Base-by-base conservation (phyloP, 2,329 filamentous ascomycete genomes). In the Blastomyces gilchristii region DNA sequence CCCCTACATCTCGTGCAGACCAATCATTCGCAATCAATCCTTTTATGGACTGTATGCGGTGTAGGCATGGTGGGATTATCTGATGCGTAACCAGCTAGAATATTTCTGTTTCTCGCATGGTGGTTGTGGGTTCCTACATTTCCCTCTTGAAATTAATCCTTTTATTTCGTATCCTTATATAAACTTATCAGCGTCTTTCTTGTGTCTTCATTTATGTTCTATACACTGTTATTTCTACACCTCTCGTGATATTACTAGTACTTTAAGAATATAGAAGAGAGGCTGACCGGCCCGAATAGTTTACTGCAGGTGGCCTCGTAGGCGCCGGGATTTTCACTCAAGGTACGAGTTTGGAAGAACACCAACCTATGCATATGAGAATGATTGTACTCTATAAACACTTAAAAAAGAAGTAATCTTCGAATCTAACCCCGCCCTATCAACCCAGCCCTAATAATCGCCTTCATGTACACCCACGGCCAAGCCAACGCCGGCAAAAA, bases 401-500 rank as follows among this genome's bases (percentile, higher is more conserved):
- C 22, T 5, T 28, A 50, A 12, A 50, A 12, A 25, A 41, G 25
- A 16, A 41, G 7, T 22, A 43, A 25, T 37, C 34, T 43, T 43
- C 14, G 12, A 18, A 41, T 39, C 53, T 25, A 62, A 73, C 68
- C 82, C 22, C 28, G 74, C 18, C 34, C 68, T 82, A 25, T 14
- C 34, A 37, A 75, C 18, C 37, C 77, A 69, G 88, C 88, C 14
- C 81, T 99, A 62, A 86, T 89, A 61, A 80, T 96, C 65, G 90
- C 91, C 50, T 83, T 96, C 71, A 81, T 84, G 59, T 97, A 97
- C 74, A 96, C 91, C 6, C 89, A 86, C 67, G 86, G 87, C 1
- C 91, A 96, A 75, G 92, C 96, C 70, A 89, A 93, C 73, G 86
- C 89, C 43, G 90, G 89, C 60, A 81, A 81, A 69, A 88, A 88